phyloP scores from a whole-genome alignment of 768 basidiomycete species.

The Lactarius tabidus region DNA sequence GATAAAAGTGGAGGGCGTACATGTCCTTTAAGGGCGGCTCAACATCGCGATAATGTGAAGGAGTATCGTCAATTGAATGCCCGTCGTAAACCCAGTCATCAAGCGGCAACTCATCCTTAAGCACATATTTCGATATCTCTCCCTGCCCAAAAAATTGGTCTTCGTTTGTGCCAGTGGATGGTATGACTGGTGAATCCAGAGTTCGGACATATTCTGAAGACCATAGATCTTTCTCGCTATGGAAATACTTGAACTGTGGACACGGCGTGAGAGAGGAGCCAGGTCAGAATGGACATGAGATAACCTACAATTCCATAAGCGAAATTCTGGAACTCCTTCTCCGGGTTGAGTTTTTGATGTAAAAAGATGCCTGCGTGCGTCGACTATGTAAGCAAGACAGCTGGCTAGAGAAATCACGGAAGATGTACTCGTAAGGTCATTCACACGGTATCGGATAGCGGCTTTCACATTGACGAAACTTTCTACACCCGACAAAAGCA shows the following conservation, averaged over 20 bases:
- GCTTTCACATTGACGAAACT: not conserved
- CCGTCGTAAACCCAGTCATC: constrained; percentile 19
- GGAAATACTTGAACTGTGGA: constrained; percentile 14
- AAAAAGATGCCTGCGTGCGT: constrained; percentile 21
- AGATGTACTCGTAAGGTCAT: constrained; percentile 5
- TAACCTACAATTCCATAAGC: constrained; percentile 26
- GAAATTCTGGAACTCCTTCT: constrained; percentile 26
- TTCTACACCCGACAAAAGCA: not conserved
- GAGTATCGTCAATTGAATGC: no score
- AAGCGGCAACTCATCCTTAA: constrained; percentile 1
- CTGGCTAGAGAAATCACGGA: no score
- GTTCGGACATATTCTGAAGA: not conserved
- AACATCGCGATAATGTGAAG: not conserved
- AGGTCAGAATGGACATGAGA: not conserved
- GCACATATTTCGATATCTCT: not conserved
- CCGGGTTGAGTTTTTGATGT: constrained; percentile 24
- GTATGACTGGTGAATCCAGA: not conserved
- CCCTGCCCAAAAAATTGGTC: constrained; percentile 7
- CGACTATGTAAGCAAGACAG: not conserved
- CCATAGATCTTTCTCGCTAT: no score
- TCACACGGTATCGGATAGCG: constrained; percentile 6
- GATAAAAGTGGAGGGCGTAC: no score
- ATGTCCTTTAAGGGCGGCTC: no score
- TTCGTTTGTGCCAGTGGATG: constrained; percentile 3
- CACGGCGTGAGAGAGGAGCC: not conserved